These are phyloP conservation scores for Neostapfia colusana DNA, from an alignment of 176 grass and related monocot species.

Conservation along the genomic window DNA sequence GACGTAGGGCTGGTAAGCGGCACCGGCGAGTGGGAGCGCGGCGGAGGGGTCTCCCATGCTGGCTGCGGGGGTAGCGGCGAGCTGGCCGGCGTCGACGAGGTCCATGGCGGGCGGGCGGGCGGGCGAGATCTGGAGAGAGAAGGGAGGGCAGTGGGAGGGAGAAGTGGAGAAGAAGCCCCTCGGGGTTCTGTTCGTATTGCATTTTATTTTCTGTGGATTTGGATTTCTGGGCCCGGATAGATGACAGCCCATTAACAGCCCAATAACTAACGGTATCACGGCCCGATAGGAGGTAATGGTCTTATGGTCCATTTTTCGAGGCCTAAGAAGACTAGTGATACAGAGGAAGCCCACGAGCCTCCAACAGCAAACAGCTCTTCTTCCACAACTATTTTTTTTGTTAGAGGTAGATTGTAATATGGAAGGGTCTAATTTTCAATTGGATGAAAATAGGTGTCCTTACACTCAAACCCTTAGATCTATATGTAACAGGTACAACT, in stretches of 20 bases:
- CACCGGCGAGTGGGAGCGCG: slow-evolving; percentile 55
- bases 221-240: background rate
- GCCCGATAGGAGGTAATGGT: background rate
- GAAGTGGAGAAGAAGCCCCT: slow-evolving; percentile 30
- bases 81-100: slow-evolving; percentile 44
- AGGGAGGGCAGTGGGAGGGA: slow-evolving; percentile 27
- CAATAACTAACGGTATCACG: no score
- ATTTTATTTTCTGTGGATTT: background rate
- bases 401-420: no score
- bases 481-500: no score
- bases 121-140: slow-evolving; percentile 65
- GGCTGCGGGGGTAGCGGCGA: background rate
- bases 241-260: background rate
- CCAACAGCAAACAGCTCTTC: background rate
- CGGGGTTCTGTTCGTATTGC: slow-evolving; percentile 18
- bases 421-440: no score
- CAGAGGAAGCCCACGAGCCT: background rate
- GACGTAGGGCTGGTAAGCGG: slow-evolving; percentile 82
- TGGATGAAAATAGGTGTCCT: no score
- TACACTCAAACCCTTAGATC: no score
- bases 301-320: background rate
- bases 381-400: background rate
- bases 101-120: slow-evolving; percentile 45
- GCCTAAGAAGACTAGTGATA: background rate
- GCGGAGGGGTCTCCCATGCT: slow-evolving; percentile 18